A percentile compares a stretch with the other conserved stretches of the same genome.
Evolutionary conservation across 192 early-diverging fungal species (phyloP).

Genomic region (Glomus cerebriforme): DNA sequence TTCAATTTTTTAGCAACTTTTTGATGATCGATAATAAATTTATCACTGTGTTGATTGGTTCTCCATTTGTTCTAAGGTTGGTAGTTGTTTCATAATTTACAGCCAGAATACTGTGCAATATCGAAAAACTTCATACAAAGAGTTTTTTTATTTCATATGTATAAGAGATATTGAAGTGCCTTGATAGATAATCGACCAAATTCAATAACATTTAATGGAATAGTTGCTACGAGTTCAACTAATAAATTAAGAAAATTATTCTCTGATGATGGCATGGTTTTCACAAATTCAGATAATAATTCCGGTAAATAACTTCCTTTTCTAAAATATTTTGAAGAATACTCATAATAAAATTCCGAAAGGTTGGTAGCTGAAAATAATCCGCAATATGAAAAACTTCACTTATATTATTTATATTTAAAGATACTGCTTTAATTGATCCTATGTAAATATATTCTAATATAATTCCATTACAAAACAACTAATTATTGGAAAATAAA

Average conservation of each 20-base stretch:
- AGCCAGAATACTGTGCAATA: background rate
- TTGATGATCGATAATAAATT: background rate
- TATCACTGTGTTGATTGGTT: background rate
- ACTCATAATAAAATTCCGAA: background rate
- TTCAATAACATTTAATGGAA: background rate
- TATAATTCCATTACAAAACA: conserved; percentile 13
- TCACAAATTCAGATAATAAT: background rate
- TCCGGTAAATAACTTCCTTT: background rate
- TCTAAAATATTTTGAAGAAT: background rate
- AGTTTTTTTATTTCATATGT: background rate
- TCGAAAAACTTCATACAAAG: conserved; percentile 16
- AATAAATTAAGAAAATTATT: conserved; percentile 5
- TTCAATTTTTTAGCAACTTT: background rate
- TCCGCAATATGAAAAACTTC: background rate
- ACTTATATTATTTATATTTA: background rate
- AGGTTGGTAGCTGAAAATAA: background rate
- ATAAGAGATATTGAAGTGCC: background rate
- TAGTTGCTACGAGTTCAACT: background rate
- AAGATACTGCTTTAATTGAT: background rate
- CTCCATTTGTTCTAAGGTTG: background rate
- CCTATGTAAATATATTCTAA: background rate
- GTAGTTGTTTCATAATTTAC: background rate
- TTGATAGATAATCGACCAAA: background rate
- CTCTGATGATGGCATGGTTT: background rate
- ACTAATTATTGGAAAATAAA: conserved; percentile 13